Conservation (phyloP, 176 grass and related monocot species). For the Tillandsia fasciculata region DNA sequence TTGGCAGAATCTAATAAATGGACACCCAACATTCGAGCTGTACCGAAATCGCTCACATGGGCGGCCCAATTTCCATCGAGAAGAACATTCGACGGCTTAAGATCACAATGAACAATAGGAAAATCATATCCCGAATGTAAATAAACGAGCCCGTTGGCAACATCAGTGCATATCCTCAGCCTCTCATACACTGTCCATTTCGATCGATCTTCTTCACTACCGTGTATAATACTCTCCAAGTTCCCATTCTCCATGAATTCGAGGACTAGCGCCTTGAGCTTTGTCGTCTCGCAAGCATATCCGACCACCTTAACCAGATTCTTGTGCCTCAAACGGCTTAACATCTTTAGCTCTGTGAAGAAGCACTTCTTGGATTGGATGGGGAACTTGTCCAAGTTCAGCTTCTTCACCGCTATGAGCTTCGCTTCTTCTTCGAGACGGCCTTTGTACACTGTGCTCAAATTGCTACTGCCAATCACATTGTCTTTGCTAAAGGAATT, state of each 20-base stretch:
- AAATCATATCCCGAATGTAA: conserved; percentile 70
- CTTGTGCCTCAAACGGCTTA: conserved; percentile 67
- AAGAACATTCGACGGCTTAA: conserved; percentile 87
- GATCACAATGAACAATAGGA: conserved; percentile 80
- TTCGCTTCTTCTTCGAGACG: conserved; percentile 32
- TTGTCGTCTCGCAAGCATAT: conserved; percentile 61
- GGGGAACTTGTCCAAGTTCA: conserved; percentile 87
- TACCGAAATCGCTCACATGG: conserved; percentile 73
- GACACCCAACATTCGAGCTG: conserved; percentile 61
- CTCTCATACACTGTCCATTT: conserved; percentile 43
- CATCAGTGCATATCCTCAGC: conserved; percentile 49
- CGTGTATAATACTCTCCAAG: conserved; percentile 50
- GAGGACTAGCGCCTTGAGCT: conserved; percentile 71
- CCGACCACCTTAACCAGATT: conserved; percentile 75
- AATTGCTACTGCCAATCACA: conserved; percentile 54
- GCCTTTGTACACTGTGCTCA: conserved; percentile 84
- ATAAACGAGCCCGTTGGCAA: conserved; percentile 69
- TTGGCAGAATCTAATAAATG: conserved; percentile 29
- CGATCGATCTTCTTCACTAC: conserved; percentile 1
- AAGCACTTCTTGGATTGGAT: conserved; percentile 72
- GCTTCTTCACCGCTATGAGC: conserved; percentile 54
- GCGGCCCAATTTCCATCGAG: conserved; percentile 62
- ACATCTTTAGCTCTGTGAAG: conserved; percentile 41
- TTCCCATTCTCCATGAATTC: conserved; percentile 92
- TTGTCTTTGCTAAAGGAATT: conserved; percentile 46